Base-by-base conservation (phyloP, 1,284 basidiomycete genomes). In the Leccinum discolor region DNA sequence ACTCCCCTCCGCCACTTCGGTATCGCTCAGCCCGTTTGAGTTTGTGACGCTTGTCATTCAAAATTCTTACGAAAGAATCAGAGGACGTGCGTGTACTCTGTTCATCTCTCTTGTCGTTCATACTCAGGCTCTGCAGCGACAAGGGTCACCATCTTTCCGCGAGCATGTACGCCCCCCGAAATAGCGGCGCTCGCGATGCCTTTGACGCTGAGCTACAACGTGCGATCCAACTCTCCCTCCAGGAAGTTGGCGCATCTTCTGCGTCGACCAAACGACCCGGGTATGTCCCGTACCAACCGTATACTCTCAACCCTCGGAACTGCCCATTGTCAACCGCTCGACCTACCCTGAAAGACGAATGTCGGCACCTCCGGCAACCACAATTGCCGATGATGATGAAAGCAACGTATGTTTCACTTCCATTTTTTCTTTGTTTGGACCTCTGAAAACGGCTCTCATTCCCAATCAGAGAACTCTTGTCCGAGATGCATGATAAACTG, bases 1-100 rank as follows among this genome's bases (percentile, higher is more conserved):
- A 88, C 95, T 80, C 81, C 95, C 0, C 82, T 99, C 12, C 96
- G 98, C 1, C 94, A 96, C 77, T 98, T 95, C 74, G 98, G 98
- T 11, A 96, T 99, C 72, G 85, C 90, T 3, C 93, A 98, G 74
- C 90, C 94, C 63, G 98, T 99, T 4, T 84, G 98, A 58, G 96
- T 99, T 1, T 99, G 98, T 71, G 97, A 99, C 71, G 86, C 89
- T 8, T 99, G 98, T 75, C 86, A 90, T 76, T 82, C 83, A 21
- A 96, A 94, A 76, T 79, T 94, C 35, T 86, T 77, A 52, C 89
- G 85, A 79, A 88, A 87, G 70, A 79, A 77, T 14, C 84, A 88
- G 66, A 84, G 81, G 68, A 76, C 67, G 85, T 88, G 72, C 68
- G 62, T 66, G 29, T 12, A 40, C 26, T 14, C 23, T 10, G 8